Conservation (phyloP, 768 basidiomycete species). For the Collybia mongolica region DNA sequence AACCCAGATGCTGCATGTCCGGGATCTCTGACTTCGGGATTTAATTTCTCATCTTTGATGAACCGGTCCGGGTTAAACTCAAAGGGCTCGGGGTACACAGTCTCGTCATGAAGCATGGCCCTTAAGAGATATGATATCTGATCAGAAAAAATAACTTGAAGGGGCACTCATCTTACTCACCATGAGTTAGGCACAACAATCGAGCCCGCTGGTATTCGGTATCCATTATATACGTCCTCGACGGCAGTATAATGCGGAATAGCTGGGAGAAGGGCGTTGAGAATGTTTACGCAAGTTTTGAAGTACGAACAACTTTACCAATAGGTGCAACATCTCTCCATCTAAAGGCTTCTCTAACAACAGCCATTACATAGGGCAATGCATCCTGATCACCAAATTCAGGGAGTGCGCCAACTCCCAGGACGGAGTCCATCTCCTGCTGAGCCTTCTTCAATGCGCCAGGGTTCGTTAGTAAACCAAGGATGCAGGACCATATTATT, state of each 20-base stretch:
- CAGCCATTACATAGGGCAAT: constrained; percentile 29
- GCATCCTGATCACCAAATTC: constrained; percentile 21
- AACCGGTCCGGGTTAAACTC: constrained; percentile 37
- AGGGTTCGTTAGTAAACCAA: constrained; percentile 25
- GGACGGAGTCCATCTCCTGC: constrained; percentile 23
- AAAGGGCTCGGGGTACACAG: constrained; percentile 29
- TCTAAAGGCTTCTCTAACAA: constrained; percentile 28
- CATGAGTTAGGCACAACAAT: constrained; percentile 28
- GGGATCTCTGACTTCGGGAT: constrained; percentile 16
- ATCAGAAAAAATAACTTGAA: constrained; percentile 26
- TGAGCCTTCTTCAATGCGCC: constrained; percentile 24
- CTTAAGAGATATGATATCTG: constrained; percentile 18
- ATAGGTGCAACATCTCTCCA: constrained; percentile 19
- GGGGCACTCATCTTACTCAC: constrained; percentile 12
- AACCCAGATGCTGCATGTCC: constrained; percentile 21
- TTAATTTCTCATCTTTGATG: constrained; percentile 22
- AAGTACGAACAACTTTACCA: constrained; percentile 14
- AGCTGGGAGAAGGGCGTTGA: constrained; percentile 14
- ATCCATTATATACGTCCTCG: constrained; percentile 35
- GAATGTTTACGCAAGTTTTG: not conserved
- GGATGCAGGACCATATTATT: constrained; percentile 9
- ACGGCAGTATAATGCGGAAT: constrained; percentile 25
- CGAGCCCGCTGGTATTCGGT: constrained; percentile 30
- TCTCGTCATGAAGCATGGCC: constrained; percentile 31
- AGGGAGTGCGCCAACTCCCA: constrained; percentile 24